These are phyloP conservation scores for Parietaria judaica DNA, from an alignment of 306 rosid species.

Conservation along the genomic window DNA sequence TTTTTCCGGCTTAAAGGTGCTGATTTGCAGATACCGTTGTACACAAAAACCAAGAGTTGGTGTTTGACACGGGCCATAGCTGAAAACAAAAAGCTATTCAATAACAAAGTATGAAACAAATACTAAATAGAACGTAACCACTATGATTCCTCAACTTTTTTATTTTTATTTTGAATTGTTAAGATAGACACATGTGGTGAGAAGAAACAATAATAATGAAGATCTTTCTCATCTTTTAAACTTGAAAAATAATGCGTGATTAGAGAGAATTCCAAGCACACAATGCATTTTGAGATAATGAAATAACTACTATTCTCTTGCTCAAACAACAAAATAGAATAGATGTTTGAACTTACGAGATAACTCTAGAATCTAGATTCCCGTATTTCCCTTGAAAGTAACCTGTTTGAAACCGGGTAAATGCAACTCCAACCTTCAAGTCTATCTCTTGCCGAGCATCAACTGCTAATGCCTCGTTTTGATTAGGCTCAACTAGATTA, in stretches of 20 bases:
- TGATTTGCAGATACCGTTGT: slow-evolving; percentile 84
- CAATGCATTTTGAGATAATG: not conserved
- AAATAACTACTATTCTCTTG: not conserved
- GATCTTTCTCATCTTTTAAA: not conserved
- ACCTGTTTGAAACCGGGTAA: slow-evolving; percentile 84
- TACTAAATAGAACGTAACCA: no score
- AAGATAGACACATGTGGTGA: no score
- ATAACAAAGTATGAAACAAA: no score
- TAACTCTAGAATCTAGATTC: slow-evolving; percentile 89
- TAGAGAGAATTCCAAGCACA: not conserved
- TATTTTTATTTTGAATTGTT: no score
- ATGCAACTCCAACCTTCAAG: slow-evolving; percentile 97
- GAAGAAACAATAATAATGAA: no score
- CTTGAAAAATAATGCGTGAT: not conserved
- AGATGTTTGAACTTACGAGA: slow-evolving; percentile 60
- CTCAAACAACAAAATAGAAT: no score
- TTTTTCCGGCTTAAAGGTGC: slow-evolving; percentile 85
- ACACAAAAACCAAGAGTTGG: slow-evolving; percentile 97
- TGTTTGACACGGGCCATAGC: slow-evolving; percentile 98
- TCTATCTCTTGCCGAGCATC: slow-evolving; percentile 99
- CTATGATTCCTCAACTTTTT: no score
- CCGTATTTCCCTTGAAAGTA: slow-evolving; percentile 95
- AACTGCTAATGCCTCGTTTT: slow-evolving; percentile 79
- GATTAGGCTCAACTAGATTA: slow-evolving; percentile 76
- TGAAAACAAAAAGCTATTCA: slow-evolving; percentile 36